Base-by-base conservation (phyloP, 768 basidiomycete genomes). In the Phlebiopsis gigantea region DNA sequence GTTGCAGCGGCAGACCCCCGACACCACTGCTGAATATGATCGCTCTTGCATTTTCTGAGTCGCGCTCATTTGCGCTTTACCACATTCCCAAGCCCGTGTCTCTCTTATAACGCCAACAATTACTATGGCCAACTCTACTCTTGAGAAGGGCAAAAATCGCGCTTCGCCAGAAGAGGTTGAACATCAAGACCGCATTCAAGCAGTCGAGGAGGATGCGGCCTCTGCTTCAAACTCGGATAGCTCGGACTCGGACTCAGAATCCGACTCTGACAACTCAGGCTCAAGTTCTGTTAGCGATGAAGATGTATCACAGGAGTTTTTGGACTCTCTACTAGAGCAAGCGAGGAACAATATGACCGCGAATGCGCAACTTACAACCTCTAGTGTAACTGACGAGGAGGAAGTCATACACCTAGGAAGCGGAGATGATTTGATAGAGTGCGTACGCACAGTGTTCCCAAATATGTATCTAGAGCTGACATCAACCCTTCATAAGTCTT, bases 301-400 rank as follows among this genome's bases (percentile, higher is more conserved):
- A 4, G 76, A 81, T 44, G 71, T 84, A 26, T 83, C 82, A 0
- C 72, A 76, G 39, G 82, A 84, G 62, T 83, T 83, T 57, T 75
- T 90, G 5, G 75, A 84, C 29, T 84, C 79, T 6, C 70, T 90
- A 0, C 71, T 92, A 12, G 78, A 83, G 59, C 81, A 79, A 55
- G 88, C 88, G 17, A 76, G 78, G 62, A 68, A 75, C 63, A 82
- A 79, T 66, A 79, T 75, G 19, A 25, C 25, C 6, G 14, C 59
- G 57, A 62, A 34, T 62, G 62, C 24, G 65, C 65, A 46, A 26
- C 26, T 34, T 30, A 34, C 48, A 24, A 26, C 39, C 7, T 39
- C 25, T 8, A 46, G 29, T 46, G 65, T 42, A 62, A 62, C 49
- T 25, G 69, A 64, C 48, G 79, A 79, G 55, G 83, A 84, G 57